Percentiles rank a stretch among this genome's conserved stretches.
phyloP scores from a whole-genome alignment of 139 green algal species.

The Dunaliella primolecta region DNA sequence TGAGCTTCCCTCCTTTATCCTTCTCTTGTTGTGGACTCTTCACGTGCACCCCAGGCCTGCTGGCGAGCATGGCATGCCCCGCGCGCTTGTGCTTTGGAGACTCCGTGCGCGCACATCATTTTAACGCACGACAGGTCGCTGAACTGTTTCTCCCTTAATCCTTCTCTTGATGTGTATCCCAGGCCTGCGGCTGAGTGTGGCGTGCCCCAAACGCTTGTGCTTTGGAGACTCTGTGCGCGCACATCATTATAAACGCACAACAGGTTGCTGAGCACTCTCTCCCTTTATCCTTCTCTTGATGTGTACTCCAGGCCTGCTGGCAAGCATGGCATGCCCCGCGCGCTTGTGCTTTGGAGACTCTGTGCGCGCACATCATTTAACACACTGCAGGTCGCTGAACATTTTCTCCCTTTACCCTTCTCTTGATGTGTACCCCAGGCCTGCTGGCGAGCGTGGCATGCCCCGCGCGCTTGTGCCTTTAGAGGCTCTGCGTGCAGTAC shows the following conservation, averaged over 20 bases:
- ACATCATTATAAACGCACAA: too few relatives aligned
- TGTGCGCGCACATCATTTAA: slow-evolving; percentile 23
- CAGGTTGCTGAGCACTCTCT: too few relatives aligned
- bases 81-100: too few relatives aligned
- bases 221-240: too few relatives aligned
- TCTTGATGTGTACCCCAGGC: background rate
- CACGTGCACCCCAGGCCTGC: too few relatives aligned
- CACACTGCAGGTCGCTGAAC: too few relatives aligned
- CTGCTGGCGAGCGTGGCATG: background rate
- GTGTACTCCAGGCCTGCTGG: background rate
- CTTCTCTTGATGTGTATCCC: background rate
- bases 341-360: slow-evolving; percentile 38
- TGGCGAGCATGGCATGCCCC: too few relatives aligned
- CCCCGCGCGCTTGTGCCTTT: slow-evolving; percentile 29
- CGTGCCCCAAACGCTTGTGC: slow-evolving; percentile 21
- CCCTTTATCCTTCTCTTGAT: background rate
- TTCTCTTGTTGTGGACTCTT: too few relatives aligned
- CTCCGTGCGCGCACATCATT: slow-evolving; percentile 24
- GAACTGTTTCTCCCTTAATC: too few relatives aligned
- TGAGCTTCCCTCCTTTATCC: too few relatives aligned
- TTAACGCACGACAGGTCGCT: too few relatives aligned
- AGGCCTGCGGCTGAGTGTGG: background rate
- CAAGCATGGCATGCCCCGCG: background rate
- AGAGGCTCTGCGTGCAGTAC: slow-evolving; percentile 32
- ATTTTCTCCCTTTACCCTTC: too few relatives aligned